A percentile compares a stretch with the other conserved stretches of the same genome.
Conservation (phyloP, 305 asterid species). For the Withania somnifera region DNA sequence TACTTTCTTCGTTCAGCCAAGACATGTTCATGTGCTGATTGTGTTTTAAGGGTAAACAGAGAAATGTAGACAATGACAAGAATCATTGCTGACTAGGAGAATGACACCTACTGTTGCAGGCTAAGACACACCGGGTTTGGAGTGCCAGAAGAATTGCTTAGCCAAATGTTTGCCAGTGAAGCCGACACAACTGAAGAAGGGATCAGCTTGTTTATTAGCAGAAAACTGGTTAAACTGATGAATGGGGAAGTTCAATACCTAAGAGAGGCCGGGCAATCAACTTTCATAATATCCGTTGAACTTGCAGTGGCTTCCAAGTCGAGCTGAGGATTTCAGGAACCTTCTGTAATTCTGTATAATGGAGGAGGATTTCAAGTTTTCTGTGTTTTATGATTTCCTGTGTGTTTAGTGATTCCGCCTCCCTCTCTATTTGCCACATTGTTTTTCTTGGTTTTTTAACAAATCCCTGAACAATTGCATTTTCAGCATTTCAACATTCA, state of each 20-base stretch:
- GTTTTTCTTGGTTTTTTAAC: not conserved
- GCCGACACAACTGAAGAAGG: constrained; percentile 64
- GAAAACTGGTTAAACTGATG: constrained; percentile 87
- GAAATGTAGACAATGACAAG: not conserved
- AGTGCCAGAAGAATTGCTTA: constrained; percentile 58
- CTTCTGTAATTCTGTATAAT: not conserved
- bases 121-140: constrained; percentile 72
- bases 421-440: not conserved
- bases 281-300: constrained; percentile 64
- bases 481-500: not conserved
- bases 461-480: not conserved
- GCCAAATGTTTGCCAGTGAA: constrained; percentile 62
- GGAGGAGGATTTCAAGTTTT: not conserved
- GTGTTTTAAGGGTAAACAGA: not conserved
- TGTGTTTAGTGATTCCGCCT: not conserved
- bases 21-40: not conserved
- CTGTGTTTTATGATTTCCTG: not conserved
- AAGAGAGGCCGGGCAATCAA: constrained; percentile 63
- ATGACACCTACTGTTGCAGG: constrained; percentile 22
- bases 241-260: constrained; percentile 91
- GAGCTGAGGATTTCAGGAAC: not conserved
- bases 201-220: constrained; percentile 65
- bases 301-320: constrained; percentile 55
- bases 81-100: not conserved
- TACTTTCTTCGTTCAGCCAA: not conserved